These are phyloP conservation scores for Russula sp. DNA, from an alignment of 768 basidiomycete genomes.

Conservation along the genomic window DNA sequence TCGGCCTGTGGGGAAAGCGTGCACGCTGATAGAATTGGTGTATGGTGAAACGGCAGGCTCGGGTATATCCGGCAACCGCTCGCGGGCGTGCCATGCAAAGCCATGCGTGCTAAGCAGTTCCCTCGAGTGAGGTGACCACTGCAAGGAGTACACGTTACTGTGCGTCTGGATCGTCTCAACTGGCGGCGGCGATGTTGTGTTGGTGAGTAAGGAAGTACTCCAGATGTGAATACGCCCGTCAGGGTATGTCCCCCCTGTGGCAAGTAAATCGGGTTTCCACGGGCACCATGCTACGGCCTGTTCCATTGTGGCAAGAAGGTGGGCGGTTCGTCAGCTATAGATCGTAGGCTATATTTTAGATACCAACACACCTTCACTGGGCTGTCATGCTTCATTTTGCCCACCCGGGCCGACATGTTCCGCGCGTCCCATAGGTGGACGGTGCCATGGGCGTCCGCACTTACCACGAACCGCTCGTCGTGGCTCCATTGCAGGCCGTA, in stretches of 20 bases:
- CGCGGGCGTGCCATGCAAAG: constrained; percentile 41
- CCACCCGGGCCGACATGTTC: constrained; percentile 36
- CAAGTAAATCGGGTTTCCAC: constrained; percentile 65
- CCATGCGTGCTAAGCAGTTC: constrained; percentile 62
- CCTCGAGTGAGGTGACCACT: constrained; percentile 57
- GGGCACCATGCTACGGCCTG: constrained; percentile 75
- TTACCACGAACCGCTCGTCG: constrained; percentile 43
- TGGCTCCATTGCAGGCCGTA: constrained; percentile 44
- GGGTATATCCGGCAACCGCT: constrained; percentile 22
- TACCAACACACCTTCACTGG: constrained; percentile 42
- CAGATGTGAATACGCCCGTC: constrained; percentile 59
- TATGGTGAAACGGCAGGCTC: constrained; percentile 30
- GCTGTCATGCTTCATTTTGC: constrained; percentile 45
- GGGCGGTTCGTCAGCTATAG: constrained; percentile 8
- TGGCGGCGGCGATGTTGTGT: constrained; percentile 45
- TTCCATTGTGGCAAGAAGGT: neutral
- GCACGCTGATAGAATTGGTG: constrained; percentile 48
- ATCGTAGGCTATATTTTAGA: neutral
- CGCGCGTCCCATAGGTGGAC: constrained; percentile 48
- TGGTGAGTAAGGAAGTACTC: constrained; percentile 46
- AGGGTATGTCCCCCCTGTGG: constrained; percentile 62
- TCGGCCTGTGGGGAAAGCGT: constrained; percentile 52
- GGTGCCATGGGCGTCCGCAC: constrained; percentile 42
- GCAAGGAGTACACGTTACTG: constrained; percentile 58
- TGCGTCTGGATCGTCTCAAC: constrained; percentile 44